Base-by-base conservation (phyloP, 371 early-diverging fungal species). In the Mortierella sp. region DNA sequence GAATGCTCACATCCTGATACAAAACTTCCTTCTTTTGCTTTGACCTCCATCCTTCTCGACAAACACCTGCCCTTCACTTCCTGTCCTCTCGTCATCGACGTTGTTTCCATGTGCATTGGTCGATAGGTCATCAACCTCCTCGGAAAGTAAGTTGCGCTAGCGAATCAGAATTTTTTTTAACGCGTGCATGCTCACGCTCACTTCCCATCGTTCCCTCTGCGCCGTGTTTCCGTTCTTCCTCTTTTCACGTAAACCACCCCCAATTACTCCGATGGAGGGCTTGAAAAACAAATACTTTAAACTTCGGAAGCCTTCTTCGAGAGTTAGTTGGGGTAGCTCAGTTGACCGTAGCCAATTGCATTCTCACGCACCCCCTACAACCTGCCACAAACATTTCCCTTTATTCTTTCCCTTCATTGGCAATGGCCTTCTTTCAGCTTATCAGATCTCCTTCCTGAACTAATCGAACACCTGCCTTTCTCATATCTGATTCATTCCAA, bases 101-200 rank as follows among this genome's bases (percentile, higher is more conserved):
- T 5, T 68, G 12, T 49, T 46, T 49, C 72, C 72, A 35, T 72
- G 72, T 72, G 51, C 24, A 35, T 41, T 41, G 41, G 24, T 54
- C 72, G 35, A 72, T 78, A 83, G 80, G 77, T 82, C 29, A 43
- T 83, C 74, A 81, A 83, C 65, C 38, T 83, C 70, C 68, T 74
- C 44, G 83, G 81, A 72, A 83, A 84, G 79, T 81, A 81, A 68
- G 79, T 78, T 81, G 27, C 74, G n/a, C 32, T 7, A 35, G 68
- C 68, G 24, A 68, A 68, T 68, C 41, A 68, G 41, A 38, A 24
- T 68, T 5, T 41, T 24, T 38, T 3, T 18, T 68, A 68, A 24
- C 68, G 68, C 68, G 68, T 41, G 41, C 75, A 41, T 46, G 27
- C 24, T 58, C 79, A 65, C 56, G 38, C 27, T 56, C 35, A 24